phyloP scores from a whole-genome alignment of 192 early-diverging fungal genomes.

The Diversispora epigaea region DNA sequence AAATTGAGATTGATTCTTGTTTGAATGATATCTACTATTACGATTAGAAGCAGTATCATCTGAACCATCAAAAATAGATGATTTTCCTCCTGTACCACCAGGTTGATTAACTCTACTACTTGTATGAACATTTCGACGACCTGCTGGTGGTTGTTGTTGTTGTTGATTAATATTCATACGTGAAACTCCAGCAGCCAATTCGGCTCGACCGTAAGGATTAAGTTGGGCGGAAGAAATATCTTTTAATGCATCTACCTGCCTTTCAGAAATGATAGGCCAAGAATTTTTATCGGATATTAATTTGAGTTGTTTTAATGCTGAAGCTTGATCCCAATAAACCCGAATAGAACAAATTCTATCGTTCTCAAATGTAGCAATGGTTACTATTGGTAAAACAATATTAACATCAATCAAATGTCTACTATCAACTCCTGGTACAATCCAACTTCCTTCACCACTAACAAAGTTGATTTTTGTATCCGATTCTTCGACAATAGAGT shows the following conservation, averaged over 20 bases:
- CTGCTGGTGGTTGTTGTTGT: background rate
- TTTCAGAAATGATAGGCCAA: constrained; percentile 44
- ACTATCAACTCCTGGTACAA: constrained; percentile 43
- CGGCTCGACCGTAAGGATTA: constrained; percentile 41
- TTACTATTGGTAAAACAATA: constrained; percentile 40
- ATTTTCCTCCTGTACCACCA: constrained; percentile 34
- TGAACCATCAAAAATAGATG: constrained; percentile 5
- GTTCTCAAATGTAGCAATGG: constrained; percentile 7
- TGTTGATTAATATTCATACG: constrained; percentile 22
- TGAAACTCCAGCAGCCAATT: constrained; percentile 19
- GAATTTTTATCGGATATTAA: constrained; percentile 30
- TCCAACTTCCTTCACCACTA: constrained; percentile 41
- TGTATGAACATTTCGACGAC: constrained; percentile 26
- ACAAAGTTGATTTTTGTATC: constrained; percentile 47
- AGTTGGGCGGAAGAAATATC: constrained; percentile 36
- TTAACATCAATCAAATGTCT: constrained; percentile 39
- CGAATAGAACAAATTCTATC: constrained; percentile 28
- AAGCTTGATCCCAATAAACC: constrained; percentile 35
- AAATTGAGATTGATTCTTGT: constrained; percentile 29
- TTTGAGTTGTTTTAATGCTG: constrained; percentile 28
- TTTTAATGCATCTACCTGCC: constrained; percentile 40
- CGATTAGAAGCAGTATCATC: background rate
- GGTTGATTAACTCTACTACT: constrained; percentile 32
- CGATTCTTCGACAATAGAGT: constrained; percentile 46
- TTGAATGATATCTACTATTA: constrained; percentile 11